Evolutionary conservation across 83 land plant species (phyloP), one percentile per base, ranked within the genome.

Genomic region (Picea abies): DNA sequence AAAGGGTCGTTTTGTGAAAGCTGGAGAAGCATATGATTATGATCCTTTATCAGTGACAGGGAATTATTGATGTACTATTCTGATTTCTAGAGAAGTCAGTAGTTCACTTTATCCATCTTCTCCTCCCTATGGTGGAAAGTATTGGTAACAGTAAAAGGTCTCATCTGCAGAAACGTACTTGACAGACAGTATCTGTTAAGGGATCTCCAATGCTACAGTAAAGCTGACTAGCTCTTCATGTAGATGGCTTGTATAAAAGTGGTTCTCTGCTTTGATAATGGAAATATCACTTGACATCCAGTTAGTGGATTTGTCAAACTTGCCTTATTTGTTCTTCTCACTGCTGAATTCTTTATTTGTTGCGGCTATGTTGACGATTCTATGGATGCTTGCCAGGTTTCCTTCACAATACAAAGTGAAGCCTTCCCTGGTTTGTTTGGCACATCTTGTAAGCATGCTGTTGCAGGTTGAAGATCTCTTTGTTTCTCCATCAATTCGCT

Each of bases 1-100:
- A 80, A 96, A 96, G 78, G 97, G 97, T 66, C 91, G 97, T 20
- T 96, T 96, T 84, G 93, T 96, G 29, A 96, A 96, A 86, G 94
- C 94, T 71, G 97, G 98, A 47, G 94, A 96, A 70, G 88, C 89
- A n/a, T 93, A 94, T 85, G 98, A 94, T 81, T 94, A 94, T 84
- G 97, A 94, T 78, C 96, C 92, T 16, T 69, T 90, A 26, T 63
- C 88, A 35, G 72, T 68, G 78, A 88, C 88, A 79, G 82, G 84
- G 77, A 89, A 86, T 82, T 89, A 60, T 44, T 89, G 82, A 86
- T 12, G 7, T 32, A 2, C 56, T 23, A 44, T 22, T 49, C n/a
- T 76, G 4, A 47, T 23, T 52, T 73, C 49, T 44, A 44, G 77
- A 44, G 77, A 73, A 44, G 77, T 44, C 25, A 3, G 25, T 76